A percentile compares a stretch with the other conserved stretches of the same genome.
phyloP scores from a whole-genome alignment of 495 filamentous ascomycete genomes.

The Penicillium macrosclerotiorum region DNA sequence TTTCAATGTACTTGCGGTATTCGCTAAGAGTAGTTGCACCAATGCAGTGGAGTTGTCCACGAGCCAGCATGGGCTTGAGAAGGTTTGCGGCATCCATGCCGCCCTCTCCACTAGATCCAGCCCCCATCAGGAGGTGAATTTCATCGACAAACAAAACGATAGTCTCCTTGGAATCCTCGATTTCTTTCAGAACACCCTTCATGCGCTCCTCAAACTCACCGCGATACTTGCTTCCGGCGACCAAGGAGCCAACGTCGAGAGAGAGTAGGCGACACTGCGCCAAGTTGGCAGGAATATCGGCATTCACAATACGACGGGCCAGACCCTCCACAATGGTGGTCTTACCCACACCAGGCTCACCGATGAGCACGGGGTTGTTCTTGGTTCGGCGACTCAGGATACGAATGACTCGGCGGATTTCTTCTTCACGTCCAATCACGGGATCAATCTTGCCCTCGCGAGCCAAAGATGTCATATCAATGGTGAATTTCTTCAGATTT shows the following conservation, averaged over 20 bases:
- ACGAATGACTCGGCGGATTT: constrained; percentile 89
- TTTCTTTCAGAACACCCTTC: constrained; percentile 98
- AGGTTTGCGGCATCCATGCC: constrained; percentile 99
- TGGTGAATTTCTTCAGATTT: constrained; percentile 94
- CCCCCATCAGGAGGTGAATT: constrained; percentile 97
- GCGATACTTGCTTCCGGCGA: constrained; percentile 95
- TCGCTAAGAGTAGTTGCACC: constrained; percentile 93
- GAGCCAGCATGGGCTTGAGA: constrained; percentile 94
- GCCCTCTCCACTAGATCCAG: constrained; percentile 87
- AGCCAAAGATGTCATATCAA: constrained; percentile 93
- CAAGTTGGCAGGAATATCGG: constrained; percentile 93
- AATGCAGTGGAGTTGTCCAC: constrained; percentile 96
- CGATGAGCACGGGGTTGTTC: constrained; percentile 96
- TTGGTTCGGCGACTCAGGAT: constrained; percentile 94
- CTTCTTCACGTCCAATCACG: constrained; percentile 95
- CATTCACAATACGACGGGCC: constrained; percentile 92
- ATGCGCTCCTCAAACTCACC: constrained; percentile 98
- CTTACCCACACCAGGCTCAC: constrained; percentile 97
- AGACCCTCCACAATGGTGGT: constrained; percentile 97
- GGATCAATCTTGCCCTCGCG: constrained; percentile 97
- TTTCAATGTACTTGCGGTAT: constrained; percentile 99
- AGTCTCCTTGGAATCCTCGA: constrained; percentile 92
- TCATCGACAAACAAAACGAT: constrained; percentile 98
- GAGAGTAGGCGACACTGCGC: constrained; percentile 90
- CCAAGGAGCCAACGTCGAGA: constrained; percentile 89